Base-by-base conservation (phyloP, 345 rosid genomes). In the Draba incana region DNA sequence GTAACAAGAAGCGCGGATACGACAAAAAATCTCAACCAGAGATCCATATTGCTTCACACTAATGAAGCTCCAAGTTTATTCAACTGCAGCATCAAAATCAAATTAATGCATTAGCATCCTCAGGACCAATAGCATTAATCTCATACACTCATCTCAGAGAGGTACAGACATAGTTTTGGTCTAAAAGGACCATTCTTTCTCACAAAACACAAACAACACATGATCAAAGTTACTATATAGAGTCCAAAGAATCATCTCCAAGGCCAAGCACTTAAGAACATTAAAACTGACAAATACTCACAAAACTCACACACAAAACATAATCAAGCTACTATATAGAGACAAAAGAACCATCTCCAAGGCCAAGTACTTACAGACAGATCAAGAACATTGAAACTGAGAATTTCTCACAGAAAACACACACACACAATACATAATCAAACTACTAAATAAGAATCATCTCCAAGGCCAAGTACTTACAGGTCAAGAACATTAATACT, bases 1-100 rank as follows among this genome's bases (percentile, higher is more conserved):
- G 47, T 43, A 9, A 62, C 53, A 68, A 94, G 64, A 52, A 87
- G 67, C 27, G 67, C 39, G 23, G 75, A 74, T 8, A 84, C 43
- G 38, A 77, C 47, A 39, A 89, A 49, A 43, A 76, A 2, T 39
- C 52, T 24, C 62, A 78, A 63, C 28, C 52, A 35, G 1, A 69
- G 10, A 35, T 50, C 71, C 79, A 75, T 75, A 47, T 57, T 56
- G 33, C 4, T 69, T 43, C 2, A 2, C 44, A 55, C 60, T 8
- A 62, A 48, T 10, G 53, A 79, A 74, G 31, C 66, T 75, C 77
- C 62, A 57, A 62, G 64, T 84, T 69, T 66, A 84, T 39, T 71
- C 62, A 82, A 77, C 92, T 81, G 84, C 62, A 74, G 27, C 69
- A 75, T 67, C 65, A 69, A 50, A 76, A 69, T 51, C 37, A 41